A percentile compares a stretch with the other conserved stretches of the same genome.
Evolutionary conservation across 1,284 basidiomycete genomes (phyloP).

Genomic region (Kwoniella shivajii): DNA sequence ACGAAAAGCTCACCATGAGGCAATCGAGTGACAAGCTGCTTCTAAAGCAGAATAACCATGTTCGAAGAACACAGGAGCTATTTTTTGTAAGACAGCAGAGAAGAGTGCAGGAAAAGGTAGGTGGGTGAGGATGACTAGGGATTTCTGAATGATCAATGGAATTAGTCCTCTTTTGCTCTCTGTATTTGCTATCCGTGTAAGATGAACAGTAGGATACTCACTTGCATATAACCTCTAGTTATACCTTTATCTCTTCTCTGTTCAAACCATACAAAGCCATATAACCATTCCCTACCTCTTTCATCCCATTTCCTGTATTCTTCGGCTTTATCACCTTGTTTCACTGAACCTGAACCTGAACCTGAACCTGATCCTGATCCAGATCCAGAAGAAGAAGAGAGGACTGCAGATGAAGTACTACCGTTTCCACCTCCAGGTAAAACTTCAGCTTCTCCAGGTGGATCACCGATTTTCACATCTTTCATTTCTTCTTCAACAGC

Average conservation of each 20-base stretch:
- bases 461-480: conserved; percentile 13
- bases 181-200: not conserved
- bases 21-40: conserved; percentile 80
- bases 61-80: conserved; percentile 75
- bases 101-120: conserved; percentile 83
- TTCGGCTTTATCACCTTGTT: conserved; percentile 43
- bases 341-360: conserved; percentile 5
- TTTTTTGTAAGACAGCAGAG: conserved; percentile 65
- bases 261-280: conserved; percentile 81
- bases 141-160: conserved; percentile 60
- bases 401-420: not conserved
- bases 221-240: conserved; percentile 85
- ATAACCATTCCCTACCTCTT: conserved; percentile 59
- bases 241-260: conserved; percentile 69
- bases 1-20: conserved; percentile 75
- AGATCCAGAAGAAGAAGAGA: not conserved
- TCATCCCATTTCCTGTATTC: conserved; percentile 51
- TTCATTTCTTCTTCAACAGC: conserved; percentile 18
- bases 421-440: conserved; percentile 8
- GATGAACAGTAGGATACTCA: conserved; percentile 43
- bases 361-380: no score
- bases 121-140: conserved; percentile 80
- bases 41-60: conserved; percentile 81
- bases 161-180: not conserved
- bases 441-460: conserved; percentile 16